phyloP scores from a whole-genome alignment of 352 stramenopile genomes.

The Globisporangium cederbergense region DNA sequence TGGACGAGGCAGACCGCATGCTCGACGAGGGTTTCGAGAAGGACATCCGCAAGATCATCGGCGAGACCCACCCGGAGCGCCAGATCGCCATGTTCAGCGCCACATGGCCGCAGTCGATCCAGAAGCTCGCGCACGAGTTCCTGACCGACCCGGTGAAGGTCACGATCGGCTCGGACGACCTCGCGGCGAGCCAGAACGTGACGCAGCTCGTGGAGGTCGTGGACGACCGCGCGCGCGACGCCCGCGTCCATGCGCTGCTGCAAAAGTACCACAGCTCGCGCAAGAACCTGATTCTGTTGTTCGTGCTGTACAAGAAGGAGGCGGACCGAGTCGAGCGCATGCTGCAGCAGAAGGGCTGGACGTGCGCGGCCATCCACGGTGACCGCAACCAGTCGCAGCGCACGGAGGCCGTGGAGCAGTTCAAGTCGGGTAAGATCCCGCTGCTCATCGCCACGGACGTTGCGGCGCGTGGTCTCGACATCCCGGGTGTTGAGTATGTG shows the following conservation, averaged over 20 bases:
- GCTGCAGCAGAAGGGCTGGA: conserved; percentile 91
- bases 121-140: conserved; percentile 95
- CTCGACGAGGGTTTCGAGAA: conserved; percentile 94
- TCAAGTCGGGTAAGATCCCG: conserved; percentile 92
- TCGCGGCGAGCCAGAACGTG: conserved; percentile 95
- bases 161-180: conserved; percentile 92
- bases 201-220: conserved; percentile 94
- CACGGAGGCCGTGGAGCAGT: conserved; percentile 90
- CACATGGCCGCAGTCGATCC: conserved; percentile 96
- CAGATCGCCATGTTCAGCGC: conserved; percentile 98
- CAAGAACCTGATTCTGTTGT: conserved; percentile 94
- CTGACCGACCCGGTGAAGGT: conserved; percentile 92
- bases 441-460: conserved; percentile 97
- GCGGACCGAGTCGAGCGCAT: conserved; percentile 93
- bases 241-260: conserved; percentile 88
- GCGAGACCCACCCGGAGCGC: conserved; percentile 68
- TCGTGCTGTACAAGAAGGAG: conserved; percentile 99
- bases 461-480: conserved; percentile 95
- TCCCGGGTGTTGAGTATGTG: conserved; percentile 96
- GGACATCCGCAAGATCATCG: conserved; percentile 90
- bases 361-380: conserved; percentile 94
- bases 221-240: conserved; percentile 89
- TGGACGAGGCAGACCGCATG: conserved; percentile 97
- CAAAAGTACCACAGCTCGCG: conserved; percentile 89
- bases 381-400: conserved; percentile 93